phyloP scores from a whole-genome alignment of 2,329 filamentous ascomycete species.

The Aaosphaeria pasadenensis region DNA sequence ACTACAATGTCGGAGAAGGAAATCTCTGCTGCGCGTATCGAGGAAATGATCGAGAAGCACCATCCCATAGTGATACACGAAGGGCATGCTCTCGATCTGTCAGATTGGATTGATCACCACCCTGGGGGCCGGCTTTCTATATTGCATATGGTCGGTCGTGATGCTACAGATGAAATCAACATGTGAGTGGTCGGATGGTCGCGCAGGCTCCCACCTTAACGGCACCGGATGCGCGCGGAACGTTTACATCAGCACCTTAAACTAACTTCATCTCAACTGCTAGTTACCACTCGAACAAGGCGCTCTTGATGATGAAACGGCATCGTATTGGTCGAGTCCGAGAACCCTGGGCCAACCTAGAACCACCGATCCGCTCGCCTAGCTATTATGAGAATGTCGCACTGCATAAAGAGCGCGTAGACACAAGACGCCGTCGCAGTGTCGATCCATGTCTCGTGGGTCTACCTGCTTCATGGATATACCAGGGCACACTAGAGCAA shows the following conservation, averaged over 20 bases:
- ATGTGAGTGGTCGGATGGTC: slow-evolving; percentile 41
- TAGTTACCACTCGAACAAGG: slow-evolving; percentile 58
- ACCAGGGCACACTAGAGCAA: too few species aligned
- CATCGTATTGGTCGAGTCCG: slow-evolving; percentile 58
- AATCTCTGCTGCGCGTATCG: slow-evolving; percentile 45
- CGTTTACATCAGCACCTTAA: neutral
- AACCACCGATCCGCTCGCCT: slow-evolving; percentile 57
- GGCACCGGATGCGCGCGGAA: neutral
- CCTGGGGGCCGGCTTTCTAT: slow-evolving; percentile 60
- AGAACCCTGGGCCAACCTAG: slow-evolving; percentile 57
- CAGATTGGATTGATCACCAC: slow-evolving; percentile 58
- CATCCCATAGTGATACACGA: slow-evolving; percentile 57
- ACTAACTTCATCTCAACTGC: slow-evolving; percentile 3
- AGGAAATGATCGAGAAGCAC: slow-evolving; percentile 54
- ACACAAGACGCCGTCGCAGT: too few species aligned
- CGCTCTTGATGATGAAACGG: slow-evolving; percentile 56
- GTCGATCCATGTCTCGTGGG: too few species aligned
- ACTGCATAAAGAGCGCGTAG: neutral
- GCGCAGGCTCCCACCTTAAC: too few species aligned
- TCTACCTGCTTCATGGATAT: too few species aligned
- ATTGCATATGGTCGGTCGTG: slow-evolving; percentile 59
- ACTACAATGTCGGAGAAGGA: neutral
- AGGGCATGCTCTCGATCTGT: slow-evolving; percentile 54
- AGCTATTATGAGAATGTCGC: slow-evolving; percentile 31
- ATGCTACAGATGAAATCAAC: slow-evolving; percentile 59